Evolutionary conservation across 352 stramenopile genomes (phyloP).

Genomic region (Pythium periplocum): DNA sequence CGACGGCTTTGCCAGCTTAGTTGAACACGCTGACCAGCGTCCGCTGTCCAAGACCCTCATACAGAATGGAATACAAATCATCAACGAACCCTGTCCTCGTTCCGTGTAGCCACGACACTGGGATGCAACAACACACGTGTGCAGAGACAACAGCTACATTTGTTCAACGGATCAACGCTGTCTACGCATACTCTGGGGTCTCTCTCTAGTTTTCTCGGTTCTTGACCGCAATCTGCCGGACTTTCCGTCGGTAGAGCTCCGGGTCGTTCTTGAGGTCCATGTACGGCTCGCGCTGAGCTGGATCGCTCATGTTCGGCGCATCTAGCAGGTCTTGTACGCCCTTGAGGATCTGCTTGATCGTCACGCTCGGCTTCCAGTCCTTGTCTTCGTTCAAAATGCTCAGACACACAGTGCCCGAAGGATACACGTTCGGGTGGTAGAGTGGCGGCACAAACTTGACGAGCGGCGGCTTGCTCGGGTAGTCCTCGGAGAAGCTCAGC

Average conservation of each 20-base stretch:
- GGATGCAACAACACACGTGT: no score
- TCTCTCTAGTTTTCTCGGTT: conserved; percentile 68
- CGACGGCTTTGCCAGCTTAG: no score
- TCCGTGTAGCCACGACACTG: no score
- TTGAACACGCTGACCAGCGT: no score
- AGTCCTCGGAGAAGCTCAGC: conserved; percentile 97
- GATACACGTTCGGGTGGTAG: conserved; percentile 97
- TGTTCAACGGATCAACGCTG: no score
- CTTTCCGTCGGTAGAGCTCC: conserved; percentile 85
- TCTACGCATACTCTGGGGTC: background rate
- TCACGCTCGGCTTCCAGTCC: conserved; percentile 97
- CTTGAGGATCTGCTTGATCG: conserved; percentile 98
- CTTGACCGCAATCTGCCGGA: conserved; percentile 77
- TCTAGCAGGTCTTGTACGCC: conserved; percentile 92
- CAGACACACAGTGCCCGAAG: conserved; percentile 96
- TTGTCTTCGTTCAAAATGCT: conserved; percentile 99
- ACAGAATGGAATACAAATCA: background rate
- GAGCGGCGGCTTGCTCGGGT: conserved; percentile 96
- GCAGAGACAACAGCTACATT: no score
- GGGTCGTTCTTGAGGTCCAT: conserved; percentile 88
- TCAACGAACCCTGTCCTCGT: background rate
- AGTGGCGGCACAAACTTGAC: conserved; percentile 97
- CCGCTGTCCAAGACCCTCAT: no score
- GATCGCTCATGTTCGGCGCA: conserved; percentile 85
- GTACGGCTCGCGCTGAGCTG: conserved; percentile 81